Evolutionary conservation across 345 rosid species (phyloP).

Genomic region (Camelina neglecta): DNA sequence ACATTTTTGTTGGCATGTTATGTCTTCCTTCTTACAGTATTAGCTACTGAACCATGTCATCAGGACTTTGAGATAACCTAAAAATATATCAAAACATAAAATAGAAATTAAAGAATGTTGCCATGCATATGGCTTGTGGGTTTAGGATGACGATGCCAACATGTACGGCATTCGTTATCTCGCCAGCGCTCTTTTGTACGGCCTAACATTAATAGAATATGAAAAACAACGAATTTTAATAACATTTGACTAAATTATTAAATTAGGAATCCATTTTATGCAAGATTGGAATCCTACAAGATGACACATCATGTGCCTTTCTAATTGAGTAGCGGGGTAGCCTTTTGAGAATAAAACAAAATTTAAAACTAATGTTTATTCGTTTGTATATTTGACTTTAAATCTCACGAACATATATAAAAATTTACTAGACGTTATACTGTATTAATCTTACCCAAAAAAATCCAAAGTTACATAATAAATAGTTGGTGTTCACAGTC

Average conservation of each 20-base stretch:
- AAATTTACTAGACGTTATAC: neutral
- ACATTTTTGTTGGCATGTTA: neutral
- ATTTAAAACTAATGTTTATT: neutral
- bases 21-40: neutral
- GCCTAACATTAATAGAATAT: neutral
- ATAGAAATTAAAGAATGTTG: slow-evolving; percentile 9
- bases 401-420: slow-evolving; percentile 10
- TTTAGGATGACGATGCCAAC: slow-evolving; percentile 41
- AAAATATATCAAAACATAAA: slow-evolving; percentile 3
- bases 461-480: neutral
- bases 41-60: slow-evolving; percentile 6
- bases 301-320: slow-evolving; percentile 46
- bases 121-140: slow-evolving; percentile 22
- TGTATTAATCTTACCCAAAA: neutral
- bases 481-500: neutral
- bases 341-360: slow-evolving; percentile 17
- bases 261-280: slow-evolving; percentile 26
- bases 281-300: slow-evolving; percentile 41
- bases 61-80: neutral
- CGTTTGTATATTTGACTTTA: slow-evolving; percentile 24
- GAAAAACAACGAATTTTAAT: neutral
- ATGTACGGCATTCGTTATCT: slow-evolving; percentile 11
- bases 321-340: slow-evolving; percentile 38
- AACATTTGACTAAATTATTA: slow-evolving; percentile 36
- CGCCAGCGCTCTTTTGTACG: slow-evolving; percentile 17